Evolutionary conservation across 208 protist genomes (phyloP), one percentile per base, ranked within the genome.

Genomic region (Novymonas esmeraldas): DNA sequence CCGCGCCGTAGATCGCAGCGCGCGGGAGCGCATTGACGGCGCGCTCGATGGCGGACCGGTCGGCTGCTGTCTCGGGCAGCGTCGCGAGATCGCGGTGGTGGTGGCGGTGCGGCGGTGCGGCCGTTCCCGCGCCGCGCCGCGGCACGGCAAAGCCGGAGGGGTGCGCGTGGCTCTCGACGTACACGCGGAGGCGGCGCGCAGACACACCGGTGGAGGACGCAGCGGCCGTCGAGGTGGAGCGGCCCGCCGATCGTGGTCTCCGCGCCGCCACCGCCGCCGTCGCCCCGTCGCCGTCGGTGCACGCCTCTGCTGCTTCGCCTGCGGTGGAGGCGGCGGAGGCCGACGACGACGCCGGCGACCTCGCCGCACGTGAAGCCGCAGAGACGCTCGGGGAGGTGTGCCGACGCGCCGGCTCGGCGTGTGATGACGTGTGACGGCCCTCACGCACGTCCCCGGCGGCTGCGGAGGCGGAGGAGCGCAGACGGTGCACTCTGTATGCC

Each of bases 101-200:
- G 44, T 16, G 29, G 41, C 16, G n/a, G 7, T 20, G 5, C 48
- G 51, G 24, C n/a, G 67, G 67, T 0, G 50, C 67, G 6, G 67
- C 67, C 50, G 16, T 22, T 16, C 67, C 67, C 11, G 51, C 22
- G 7, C 58, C 67, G n/a, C 67, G 67, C 7, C 28, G 57, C 18
- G 67, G 67, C 33, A 73, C 67, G 7, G 56, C 26, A 45, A 65
- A 73, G 4, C 67, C 58, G 9, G 50, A 73, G 24, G 67, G 67
- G 50, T 73, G 67, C 4, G 58, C 36, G 10, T 34, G 20, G 36
- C 58, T 65, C 36, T 59, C 58, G 16, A 39, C 39, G 50, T 60
- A 60, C 3, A 73, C 54, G 41, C 41, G 67, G 11, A 73, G 58
- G 5, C 58, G 67, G 18, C 33, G 39, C 46, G 16, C 9, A 7